Conservation (phyloP, 352 stramenopile species). For the Aphanomyces astaci region DNA sequence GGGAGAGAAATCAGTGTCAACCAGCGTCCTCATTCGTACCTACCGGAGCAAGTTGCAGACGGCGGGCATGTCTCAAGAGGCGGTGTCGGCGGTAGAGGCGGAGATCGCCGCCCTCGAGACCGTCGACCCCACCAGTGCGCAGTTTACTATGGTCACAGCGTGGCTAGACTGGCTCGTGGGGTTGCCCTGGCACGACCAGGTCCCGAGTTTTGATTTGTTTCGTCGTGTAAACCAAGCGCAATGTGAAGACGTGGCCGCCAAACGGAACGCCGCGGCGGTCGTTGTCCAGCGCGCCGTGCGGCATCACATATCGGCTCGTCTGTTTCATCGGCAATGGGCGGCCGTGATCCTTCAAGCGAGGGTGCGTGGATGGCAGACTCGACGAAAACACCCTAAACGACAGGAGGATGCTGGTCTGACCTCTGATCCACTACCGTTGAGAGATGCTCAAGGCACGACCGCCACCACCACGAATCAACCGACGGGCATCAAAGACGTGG, state of each 20-base stretch:
- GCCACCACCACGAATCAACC: constrained; percentile 3
- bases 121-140: constrained; percentile 26
- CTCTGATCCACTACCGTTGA: too few species aligned
- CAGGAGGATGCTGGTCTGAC: background rate
- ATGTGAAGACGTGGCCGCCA: background rate
- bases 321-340: constrained; percentile 29
- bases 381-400: background rate
- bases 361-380: constrained; percentile 10
- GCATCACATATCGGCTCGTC: constrained; percentile 29
- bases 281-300: constrained; percentile 41
- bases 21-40: constrained; percentile 22
- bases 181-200: constrained; percentile 40
- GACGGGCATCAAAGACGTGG: background rate
- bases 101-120: constrained; percentile 43
- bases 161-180: constrained; percentile 57
- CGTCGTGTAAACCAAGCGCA: constrained; percentile 39
- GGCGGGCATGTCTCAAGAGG: constrained; percentile 26
- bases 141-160: constrained; percentile 33
- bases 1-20: background rate
- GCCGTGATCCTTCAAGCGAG: constrained; percentile 33
- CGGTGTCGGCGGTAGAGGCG: constrained; percentile 31
- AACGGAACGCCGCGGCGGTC: constrained; percentile 27
- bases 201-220: constrained; percentile 33
- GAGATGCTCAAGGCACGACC: too few species aligned
- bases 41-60: constrained; percentile 26